Evolutionary conservation across 164 flowering plant genomes (phyloP), one percentile per base, ranked within the genome.

Genomic region (Vitis rupestris): DNA sequence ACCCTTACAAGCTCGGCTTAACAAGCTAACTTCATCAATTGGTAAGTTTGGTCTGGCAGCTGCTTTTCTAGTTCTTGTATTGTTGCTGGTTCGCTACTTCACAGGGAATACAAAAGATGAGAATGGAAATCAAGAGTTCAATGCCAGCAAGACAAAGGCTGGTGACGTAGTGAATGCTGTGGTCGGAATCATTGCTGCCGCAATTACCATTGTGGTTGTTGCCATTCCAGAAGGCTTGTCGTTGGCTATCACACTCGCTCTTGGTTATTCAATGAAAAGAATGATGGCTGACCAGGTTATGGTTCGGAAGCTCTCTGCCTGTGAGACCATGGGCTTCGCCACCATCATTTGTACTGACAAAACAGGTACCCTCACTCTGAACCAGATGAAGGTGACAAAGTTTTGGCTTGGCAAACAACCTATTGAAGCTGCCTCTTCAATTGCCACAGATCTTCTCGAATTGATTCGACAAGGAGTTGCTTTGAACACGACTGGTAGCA

Each of bases 321-420:
- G 79, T 55, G 82, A 75, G 64, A 79, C 79, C 0, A 73, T 79
- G 82, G 76, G 82, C 7, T 79, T 72, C 2, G 79, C 75, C 27
- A 73, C 76, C 50, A 64, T 64, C 23, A 79, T 79, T 9, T 79
- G 82, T 48, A 79, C 79, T 0, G 75, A 79, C 48, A 79, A 75
- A 77, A 87, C 92, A 2, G 89, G 89, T 2, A 86, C 88, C 0
- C 81, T 88, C 3, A 86, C 90, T 0, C 16, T 72, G 31, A 88
- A 88, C 70, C 74, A 76, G 65, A 88, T 88, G 93, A 85, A 70
- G 63, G 92, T 88, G 29, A 82, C 84, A 3, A 72, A 80, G 72
- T 88, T 85, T 64, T 83, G 85, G 84, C 70, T 73, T 0, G 88
- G 89, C 3, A 16, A 79, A 70, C 78, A 82, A 16, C 19, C 50